These are phyloP conservation scores for Filobasidium uniguttulatum DNA, from an alignment of 1,284 basidiomycete species.

Conservation along the genomic window DNA sequence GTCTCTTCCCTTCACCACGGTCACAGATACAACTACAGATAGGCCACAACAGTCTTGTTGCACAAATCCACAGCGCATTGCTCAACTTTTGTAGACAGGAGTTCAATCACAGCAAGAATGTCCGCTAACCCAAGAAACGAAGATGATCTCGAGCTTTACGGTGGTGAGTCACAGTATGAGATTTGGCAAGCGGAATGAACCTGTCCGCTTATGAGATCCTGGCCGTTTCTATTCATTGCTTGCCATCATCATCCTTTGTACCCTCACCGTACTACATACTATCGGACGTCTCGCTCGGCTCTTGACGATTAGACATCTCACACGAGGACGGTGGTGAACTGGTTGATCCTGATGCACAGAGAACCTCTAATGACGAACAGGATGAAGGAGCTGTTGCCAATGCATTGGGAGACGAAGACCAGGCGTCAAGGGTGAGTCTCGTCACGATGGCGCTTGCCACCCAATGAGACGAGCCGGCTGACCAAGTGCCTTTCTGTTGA, in stretches of 20 bases:
- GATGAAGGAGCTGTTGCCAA: slow-evolving; percentile 13
- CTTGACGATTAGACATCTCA: slow-evolving; percentile 5
- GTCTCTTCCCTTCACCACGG: too few species aligned
- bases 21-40: too few species aligned
- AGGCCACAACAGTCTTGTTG: too few species aligned
- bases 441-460: background rate
- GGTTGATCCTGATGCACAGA: slow-evolving; percentile 4
- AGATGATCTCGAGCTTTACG: slow-evolving; percentile 28
- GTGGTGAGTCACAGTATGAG: slow-evolving; percentile 18
- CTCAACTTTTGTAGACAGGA: too few species aligned
- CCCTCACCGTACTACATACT: background rate
- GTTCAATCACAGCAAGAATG: slow-evolving; percentile 19
- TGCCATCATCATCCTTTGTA: too few species aligned
- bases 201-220: background rate
- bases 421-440: background rate
- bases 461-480: too few species aligned
- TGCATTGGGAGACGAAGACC: slow-evolving; percentile 9
- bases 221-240: too few species aligned
- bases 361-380: background rate
- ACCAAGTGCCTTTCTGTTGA: too few species aligned
- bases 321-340: slow-evolving; percentile 12
- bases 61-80: too few species aligned
- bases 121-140: slow-evolving; percentile 19
- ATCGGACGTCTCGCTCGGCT: background rate
- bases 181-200: background rate